Base-by-base conservation (phyloP, 2,329 filamentous ascomycete genomes). In the Neospermospora avenae region DNA sequence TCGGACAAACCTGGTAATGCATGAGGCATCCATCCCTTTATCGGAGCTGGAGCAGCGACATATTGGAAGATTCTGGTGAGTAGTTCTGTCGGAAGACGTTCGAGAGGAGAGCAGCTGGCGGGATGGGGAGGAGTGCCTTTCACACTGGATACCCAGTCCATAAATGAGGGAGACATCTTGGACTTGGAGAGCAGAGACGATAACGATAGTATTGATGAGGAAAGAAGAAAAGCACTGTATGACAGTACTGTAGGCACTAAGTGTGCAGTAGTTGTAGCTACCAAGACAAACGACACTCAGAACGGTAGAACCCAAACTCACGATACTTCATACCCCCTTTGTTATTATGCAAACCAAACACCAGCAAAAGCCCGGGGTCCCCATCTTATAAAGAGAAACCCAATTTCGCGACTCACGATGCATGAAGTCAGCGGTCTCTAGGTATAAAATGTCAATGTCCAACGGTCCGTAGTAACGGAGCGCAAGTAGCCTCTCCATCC, bases 51-150 rank as follows among this genome's bases (percentile, higher is more conserved):
- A 14, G 37, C 39, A 31, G 49, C 41, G n/a, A 58, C 48, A 22
- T 34, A 37, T 4, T 41, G 18, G 4, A 63, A 35, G 10, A 63
- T 60, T 39, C 41, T 39, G 24, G 3, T 48, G 2, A 63, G 39
- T 3, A 63, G 34, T 31, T 63, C 61, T 28, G 49, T 57, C 1
- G 61, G 61, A 10, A 63, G 58, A 22, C 53, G 51, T n/a, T 63
- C 61, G 16, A 63, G 25, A 20, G 46, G 52, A 3, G 61, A 60
- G 5, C 20, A 55, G 42, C 61, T 52, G 25, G 51, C 39, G 35
- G 46, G 24, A 42, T 49, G 22, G 18, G 48, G 25, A 25, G 46
- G 16, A 16, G 28, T 16, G 20, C 52, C 55, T 42, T 58, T 57
- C 16, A 49, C 31, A 1, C n/a, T 42, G 10, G 28, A 24, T 1